Conservation (phyloP, 148 eudicot genomes). For the Amaranthus hypochondriacus region DNA sequence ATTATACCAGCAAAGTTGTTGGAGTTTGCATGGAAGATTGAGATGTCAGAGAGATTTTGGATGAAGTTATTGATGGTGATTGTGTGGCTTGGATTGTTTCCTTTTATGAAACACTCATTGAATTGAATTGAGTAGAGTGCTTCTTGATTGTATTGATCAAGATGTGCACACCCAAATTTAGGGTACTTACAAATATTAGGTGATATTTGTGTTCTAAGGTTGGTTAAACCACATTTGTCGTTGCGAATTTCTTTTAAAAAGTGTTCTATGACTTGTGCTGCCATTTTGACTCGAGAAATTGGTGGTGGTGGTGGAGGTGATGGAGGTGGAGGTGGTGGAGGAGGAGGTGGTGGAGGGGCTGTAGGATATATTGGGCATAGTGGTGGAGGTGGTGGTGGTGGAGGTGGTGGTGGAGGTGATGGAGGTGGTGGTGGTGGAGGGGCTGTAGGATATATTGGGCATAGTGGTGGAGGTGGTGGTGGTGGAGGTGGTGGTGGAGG, state of each 20-base stretch:
- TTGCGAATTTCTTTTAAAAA: slow-evolving; percentile 3
- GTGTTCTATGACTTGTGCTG: neutral
- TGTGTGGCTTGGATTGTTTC: neutral
- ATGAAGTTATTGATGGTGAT: slow-evolving; percentile 21
- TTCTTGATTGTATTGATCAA: neutral
- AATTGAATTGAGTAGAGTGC: slow-evolving; percentile 18
- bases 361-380: no score
- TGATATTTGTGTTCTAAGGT: neutral
- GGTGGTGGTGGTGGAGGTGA: no score
- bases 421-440: no score
- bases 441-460: no score
- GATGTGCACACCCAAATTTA: slow-evolving; percentile 26
- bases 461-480: no score
- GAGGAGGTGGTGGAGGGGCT: no score
- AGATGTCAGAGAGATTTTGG: slow-evolving; percentile 15
- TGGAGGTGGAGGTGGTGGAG: no score
- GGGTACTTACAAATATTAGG: slow-evolving; percentile 20
- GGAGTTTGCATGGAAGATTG: slow-evolving; percentile 40
- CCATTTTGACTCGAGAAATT: neutral
- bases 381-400: no score
- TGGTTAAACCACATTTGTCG: slow-evolving; percentile 18
- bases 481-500: no score
- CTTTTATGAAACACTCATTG: slow-evolving; percentile 24
- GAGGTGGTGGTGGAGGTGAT: no score
- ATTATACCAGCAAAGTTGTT: slow-evolving; percentile 28